Percentiles rank a stretch among this genome's conserved stretches.
These are phyloP conservation scores for Alternaria panax DNA, from an alignment of 2,329 filamentous ascomycete species.

Conservation along the genomic window DNA sequence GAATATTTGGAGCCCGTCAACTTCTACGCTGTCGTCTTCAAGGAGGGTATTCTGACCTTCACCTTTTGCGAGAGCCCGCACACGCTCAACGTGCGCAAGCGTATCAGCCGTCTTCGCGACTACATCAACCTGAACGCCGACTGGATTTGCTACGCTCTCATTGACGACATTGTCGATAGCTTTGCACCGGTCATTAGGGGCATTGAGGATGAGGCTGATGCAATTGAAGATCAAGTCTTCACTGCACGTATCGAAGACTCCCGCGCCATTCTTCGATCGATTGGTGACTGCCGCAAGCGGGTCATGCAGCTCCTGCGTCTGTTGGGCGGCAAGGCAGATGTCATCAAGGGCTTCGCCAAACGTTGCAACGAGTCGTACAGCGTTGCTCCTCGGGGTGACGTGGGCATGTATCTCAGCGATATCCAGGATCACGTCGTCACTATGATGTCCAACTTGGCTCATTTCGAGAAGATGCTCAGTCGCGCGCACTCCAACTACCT, in stretches of 20 bases:
- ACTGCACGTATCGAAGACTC: slow-evolving; percentile 90
- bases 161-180: slow-evolving; percentile 97
- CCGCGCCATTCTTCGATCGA: slow-evolving; percentile 82
- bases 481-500: slow-evolving; percentile 96
- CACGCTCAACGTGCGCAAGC: slow-evolving; percentile 84
- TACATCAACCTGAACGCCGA: slow-evolving; percentile 94
- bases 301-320: slow-evolving; percentile 93
- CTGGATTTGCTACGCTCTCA: slow-evolving; percentile 98
- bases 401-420: slow-evolving; percentile 94
- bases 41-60: slow-evolving; percentile 93
- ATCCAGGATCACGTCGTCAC: slow-evolving; percentile 99
- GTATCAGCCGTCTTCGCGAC: slow-evolving; percentile 91
- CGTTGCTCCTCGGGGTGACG: slow-evolving; percentile 93
- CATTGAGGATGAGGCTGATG: slow-evolving; percentile 87
- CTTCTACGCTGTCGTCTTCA: slow-evolving; percentile 95
- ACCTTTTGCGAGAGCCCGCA: slow-evolving; percentile 89
- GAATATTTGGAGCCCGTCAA: slow-evolving; percentile 94
- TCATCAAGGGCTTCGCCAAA: slow-evolving; percentile 96
- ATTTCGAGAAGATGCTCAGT: slow-evolving; percentile 97
- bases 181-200: slow-evolving; percentile 90
- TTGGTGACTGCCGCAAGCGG: slow-evolving; percentile 91
- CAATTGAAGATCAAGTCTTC: slow-evolving; percentile 95
- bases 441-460: slow-evolving; percentile 95
- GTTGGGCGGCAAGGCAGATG: slow-evolving; percentile 96
- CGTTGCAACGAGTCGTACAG: slow-evolving; percentile 98